Conservation (phyloP, 495 filamentous ascomycete genomes). For the Neurospora sp. region DNA sequence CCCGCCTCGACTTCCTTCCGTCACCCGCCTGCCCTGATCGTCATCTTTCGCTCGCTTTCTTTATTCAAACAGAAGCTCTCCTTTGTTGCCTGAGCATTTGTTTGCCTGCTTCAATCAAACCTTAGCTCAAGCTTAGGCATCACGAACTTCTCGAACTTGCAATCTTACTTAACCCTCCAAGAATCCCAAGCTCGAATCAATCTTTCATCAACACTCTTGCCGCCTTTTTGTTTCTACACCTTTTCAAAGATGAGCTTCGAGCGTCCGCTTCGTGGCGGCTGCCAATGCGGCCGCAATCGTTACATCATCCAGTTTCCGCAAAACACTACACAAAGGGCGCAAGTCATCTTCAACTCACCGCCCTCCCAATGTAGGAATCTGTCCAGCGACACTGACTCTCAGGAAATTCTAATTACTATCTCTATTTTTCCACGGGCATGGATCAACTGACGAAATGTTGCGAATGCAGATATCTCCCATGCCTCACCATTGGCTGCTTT, state of each 20-base stretch:
- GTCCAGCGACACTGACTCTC: background rate
- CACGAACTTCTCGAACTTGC: background rate
- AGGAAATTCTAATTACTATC: background rate
- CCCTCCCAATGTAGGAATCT: slow-evolving; percentile 51
- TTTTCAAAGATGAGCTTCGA: slow-evolving; percentile 31
- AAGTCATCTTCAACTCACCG: slow-evolving; percentile 61
- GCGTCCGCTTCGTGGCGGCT: slow-evolving; percentile 58
- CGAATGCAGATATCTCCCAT: slow-evolving; percentile 47
- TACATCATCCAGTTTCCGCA: slow-evolving; percentile 65
- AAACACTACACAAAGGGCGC: slow-evolving; percentile 34
- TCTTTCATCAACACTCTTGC: background rate
- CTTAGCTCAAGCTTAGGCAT: background rate
- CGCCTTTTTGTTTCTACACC: background rate
- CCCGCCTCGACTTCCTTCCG: background rate
- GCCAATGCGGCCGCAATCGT: slow-evolving; percentile 75
- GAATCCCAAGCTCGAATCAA: background rate
- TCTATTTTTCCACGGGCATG: background rate
- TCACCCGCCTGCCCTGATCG: background rate
- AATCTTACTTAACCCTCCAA: background rate
- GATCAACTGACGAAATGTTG: slow-evolving; percentile 1
- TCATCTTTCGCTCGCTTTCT: background rate
- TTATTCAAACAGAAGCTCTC: background rate
- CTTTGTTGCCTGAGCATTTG: background rate
- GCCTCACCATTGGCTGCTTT: slow-evolving; percentile 59
- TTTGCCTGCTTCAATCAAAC: background rate